Evolutionary conservation across 805 yeast genomes (phyloP).

Genomic region (Suhomyces pyralidae): DNA sequence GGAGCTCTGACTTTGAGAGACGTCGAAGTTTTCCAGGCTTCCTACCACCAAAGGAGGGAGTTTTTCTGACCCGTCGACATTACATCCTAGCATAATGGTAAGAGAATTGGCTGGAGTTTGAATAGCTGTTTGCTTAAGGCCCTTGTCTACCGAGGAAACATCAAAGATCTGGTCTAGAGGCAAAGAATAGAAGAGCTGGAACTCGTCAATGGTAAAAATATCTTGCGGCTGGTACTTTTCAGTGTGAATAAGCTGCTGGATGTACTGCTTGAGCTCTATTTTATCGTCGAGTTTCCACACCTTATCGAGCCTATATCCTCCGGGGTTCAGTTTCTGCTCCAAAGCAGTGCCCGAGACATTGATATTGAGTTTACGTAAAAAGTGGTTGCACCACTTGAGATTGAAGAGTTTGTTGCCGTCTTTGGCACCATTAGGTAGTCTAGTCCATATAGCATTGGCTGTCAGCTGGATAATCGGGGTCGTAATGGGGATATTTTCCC

Average conservation of each 20-base stretch:
- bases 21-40: conserved; percentile 47
- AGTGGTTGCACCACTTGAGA: conserved; percentile 58
- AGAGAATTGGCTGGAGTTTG: conserved; percentile 40
- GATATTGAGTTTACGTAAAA: conserved; percentile 48
- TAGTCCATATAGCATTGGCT: conserved; percentile 61
- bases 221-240: conserved; percentile 47
- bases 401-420: conserved; percentile 66
- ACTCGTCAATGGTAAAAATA: conserved; percentile 59
- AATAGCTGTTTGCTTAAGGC: conserved; percentile 32
- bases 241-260: conserved; percentile 28
- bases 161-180: conserved; percentile 59
- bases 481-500: conserved; percentile 65
- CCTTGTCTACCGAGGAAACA: conserved; percentile 42
- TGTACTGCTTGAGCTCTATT: conserved; percentile 41
- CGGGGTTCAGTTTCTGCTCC: conserved; percentile 17
- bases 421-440: conserved; percentile 49
- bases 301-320: conserved; percentile 36
- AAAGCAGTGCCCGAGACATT: conserved; percentile 45
- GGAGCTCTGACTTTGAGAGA: conserved; percentile 24
- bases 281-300: conserved; percentile 64
- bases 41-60: conserved; percentile 61
- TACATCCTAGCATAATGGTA: conserved; percentile 61
- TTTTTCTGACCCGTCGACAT: conserved; percentile 62
- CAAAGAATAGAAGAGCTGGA: conserved; percentile 55
- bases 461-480: conserved; percentile 62